phyloP scores from a whole-genome alignment of 192 early-diverging fungal species.

The Paraglomus brasilianum region DNA sequence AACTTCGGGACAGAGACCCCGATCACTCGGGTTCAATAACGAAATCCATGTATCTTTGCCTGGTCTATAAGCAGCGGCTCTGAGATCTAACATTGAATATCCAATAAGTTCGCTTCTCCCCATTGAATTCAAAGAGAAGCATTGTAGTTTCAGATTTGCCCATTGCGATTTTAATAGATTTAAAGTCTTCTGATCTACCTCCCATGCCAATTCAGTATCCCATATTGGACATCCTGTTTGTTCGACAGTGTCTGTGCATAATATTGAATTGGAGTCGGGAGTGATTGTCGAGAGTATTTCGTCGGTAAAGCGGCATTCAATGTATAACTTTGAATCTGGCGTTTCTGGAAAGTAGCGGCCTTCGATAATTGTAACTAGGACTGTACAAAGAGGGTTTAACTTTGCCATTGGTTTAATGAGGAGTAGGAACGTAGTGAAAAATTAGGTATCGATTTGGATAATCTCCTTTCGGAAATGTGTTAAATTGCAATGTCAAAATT shows the following conservation, averaged over 20 bases:
- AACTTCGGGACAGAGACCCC: conserved; percentile 41
- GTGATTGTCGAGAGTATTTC: conserved; percentile 45
- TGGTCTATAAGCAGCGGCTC: conserved; percentile 32
- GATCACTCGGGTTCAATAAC: conserved; percentile 32
- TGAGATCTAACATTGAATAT: conserved; percentile 42
- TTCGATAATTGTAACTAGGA: conserved; percentile 42
- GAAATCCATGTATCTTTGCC: conserved; percentile 39
- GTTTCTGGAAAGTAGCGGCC: conserved; percentile 45
- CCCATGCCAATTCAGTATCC: conserved; percentile 50
- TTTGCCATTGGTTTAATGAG: conserved; percentile 14
- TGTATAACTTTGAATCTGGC: conserved; percentile 39
- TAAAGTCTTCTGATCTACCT: conserved; percentile 45
- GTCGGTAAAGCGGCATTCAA: conserved; percentile 49
- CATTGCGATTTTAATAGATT: conserved; percentile 41
- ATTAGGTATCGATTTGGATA: too few species aligned
- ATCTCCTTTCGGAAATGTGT: too few species aligned
- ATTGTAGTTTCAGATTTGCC: conserved; percentile 45
- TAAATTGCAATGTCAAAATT: too few species aligned
- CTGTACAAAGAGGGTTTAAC: conserved; percentile 39
- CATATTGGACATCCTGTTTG: conserved; percentile 45
- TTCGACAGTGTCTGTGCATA: conserved; percentile 45
- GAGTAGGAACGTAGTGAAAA: too few species aligned
- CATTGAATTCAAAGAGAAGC: conserved; percentile 40
- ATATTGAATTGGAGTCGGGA: conserved; percentile 40
- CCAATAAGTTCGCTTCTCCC: conserved; percentile 40